A percentile compares a stretch with the other conserved stretches of the same genome.
Conservation (phyloP, 2,329 filamentous ascomycete species). For the Madurella fahalii region DNA sequence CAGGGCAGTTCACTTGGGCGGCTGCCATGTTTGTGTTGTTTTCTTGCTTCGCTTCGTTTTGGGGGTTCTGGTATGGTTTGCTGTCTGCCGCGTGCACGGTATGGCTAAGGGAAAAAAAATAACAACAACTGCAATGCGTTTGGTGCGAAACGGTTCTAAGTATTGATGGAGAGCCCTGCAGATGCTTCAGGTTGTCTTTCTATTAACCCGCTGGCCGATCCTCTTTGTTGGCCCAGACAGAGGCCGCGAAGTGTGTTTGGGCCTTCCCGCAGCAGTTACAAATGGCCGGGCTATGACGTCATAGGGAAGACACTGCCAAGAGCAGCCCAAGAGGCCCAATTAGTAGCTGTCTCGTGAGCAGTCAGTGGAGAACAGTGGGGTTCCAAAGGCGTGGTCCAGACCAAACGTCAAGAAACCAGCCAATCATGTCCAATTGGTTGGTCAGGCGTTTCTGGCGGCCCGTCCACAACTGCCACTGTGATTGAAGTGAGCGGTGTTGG, state of each 20-base stretch:
- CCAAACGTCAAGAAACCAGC: not conserved
- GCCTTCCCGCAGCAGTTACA: not conserved
- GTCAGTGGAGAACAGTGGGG: not conserved
- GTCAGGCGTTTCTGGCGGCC: not conserved
- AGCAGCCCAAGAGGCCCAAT: not conserved
- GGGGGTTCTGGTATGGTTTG: not conserved
- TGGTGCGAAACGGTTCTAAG: not conserved
- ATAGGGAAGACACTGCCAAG: constrained; percentile 3
- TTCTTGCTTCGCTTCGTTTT: not conserved
- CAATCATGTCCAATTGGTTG: constrained; percentile 5
- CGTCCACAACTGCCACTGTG: too few species aligned
- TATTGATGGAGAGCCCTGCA: not conserved
- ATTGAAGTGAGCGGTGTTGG: too few species aligned
- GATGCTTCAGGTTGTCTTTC: not conserved
- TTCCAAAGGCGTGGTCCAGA: not conserved
- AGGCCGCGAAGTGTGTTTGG: not conserved
- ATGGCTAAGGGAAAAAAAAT: too few species aligned
- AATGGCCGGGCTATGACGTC: constrained; percentile 8
- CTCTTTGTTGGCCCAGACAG: not conserved
- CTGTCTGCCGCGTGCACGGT: not conserved
- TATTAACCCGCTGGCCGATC: too few species aligned
- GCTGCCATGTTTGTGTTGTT: constrained; percentile 17
- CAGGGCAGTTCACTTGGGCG: constrained; percentile 36
- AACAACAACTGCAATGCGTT: too few species aligned
- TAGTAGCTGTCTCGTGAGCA: too few species aligned